phyloP scores from a whole-genome alignment of 2,329 filamentous ascomycete genomes.

The Colletotrichum sp. region DNA sequence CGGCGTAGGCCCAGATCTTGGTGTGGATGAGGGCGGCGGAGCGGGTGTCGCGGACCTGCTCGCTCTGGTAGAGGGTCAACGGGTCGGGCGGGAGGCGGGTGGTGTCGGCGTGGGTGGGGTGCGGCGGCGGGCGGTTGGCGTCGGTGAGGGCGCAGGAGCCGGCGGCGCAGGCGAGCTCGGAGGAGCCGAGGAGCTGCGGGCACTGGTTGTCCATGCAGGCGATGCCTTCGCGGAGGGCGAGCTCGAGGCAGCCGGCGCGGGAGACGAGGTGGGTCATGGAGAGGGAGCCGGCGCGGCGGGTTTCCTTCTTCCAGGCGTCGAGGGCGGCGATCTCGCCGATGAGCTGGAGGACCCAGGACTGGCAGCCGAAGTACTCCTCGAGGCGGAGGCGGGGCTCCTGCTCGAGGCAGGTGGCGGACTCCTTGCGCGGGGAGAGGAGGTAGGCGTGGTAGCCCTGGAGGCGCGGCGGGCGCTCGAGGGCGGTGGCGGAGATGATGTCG shows the following conservation, averaged over 20 bases:
- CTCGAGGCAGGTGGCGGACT: conserved; percentile 6
- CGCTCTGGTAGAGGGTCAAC: conserved; percentile 8
- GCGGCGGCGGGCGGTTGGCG: conserved; percentile 24
- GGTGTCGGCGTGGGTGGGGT: conserved; percentile 24
- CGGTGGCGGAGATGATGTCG: conserved; percentile 55
- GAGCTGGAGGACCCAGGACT: conserved; percentile 62
- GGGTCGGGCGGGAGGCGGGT: conserved; percentile 7
- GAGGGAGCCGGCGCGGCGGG: conserved; percentile 46
- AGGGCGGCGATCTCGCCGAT: conserved; percentile 60
- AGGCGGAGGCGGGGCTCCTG: conserved; percentile 39
- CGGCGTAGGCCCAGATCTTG: conserved; percentile 53
- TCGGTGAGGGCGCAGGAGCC: neutral
- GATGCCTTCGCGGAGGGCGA: conserved; percentile 23
- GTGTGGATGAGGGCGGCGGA: conserved; percentile 26
- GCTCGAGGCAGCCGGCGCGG: conserved; percentile 17
- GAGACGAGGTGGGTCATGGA: conserved; percentile 50
- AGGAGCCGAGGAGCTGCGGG: conserved; percentile 18
- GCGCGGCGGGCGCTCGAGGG: conserved; percentile 45
- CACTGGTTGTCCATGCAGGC: conserved; percentile 22
- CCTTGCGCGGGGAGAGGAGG: conserved; percentile 39
- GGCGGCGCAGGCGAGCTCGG: neutral
- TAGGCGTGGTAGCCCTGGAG: conserved; percentile 45
- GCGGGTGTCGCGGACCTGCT: neutral
- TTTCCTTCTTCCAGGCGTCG: conserved; percentile 59
- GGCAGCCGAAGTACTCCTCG: conserved; percentile 36